These are phyloP conservation scores for Flaveria ramosissima DNA, from an alignment of 129 eudicot species.

Conservation along the genomic window DNA sequence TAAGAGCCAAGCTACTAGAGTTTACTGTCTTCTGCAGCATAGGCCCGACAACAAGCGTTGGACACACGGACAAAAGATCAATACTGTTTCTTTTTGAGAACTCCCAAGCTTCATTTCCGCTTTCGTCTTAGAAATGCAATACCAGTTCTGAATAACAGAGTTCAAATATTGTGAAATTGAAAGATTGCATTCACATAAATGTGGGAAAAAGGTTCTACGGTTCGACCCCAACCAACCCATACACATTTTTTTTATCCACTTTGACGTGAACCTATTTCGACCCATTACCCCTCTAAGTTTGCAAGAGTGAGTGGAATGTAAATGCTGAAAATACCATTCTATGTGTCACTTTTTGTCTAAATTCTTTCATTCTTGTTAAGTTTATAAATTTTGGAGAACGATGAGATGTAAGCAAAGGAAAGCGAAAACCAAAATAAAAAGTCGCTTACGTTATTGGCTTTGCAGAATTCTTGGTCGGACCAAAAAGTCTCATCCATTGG, in stretches of 20 bases:
- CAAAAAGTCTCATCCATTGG: slow-evolving; percentile 78
- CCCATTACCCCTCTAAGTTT: too few species aligned
- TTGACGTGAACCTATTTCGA: background rate
- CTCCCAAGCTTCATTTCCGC: slow-evolving; percentile 80
- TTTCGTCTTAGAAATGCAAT: slow-evolving; percentile 63
- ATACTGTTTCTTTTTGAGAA: slow-evolving; percentile 63
- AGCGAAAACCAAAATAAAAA: background rate
- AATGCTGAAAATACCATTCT: background rate
- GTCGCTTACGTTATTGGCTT: slow-evolving; percentile 53
- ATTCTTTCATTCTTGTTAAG: slow-evolving; percentile 7
- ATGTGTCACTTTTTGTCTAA: slow-evolving; percentile 5
- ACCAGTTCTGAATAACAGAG: slow-evolving; percentile 66
- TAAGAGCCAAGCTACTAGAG: slow-evolving; percentile 62
- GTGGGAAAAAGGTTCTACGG: background rate
- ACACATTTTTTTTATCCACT: background rate
- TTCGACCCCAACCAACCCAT: background rate
- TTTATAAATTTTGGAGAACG: background rate
- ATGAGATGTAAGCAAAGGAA: background rate
- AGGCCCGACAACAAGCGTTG: slow-evolving; percentile 69
- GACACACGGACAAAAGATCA: slow-evolving; percentile 57
- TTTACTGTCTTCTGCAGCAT: slow-evolving; percentile 62
- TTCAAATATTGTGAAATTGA: slow-evolving; percentile 3
- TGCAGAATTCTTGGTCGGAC: slow-evolving; percentile 83
- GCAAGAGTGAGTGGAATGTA: too few species aligned
- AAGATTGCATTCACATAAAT: too few species aligned